Percentiles rank a stretch among this genome's conserved stretches.
phyloP scores from a whole-genome alignment of 176 grass and related monocot genomes.

The Cocos nucifera region DNA sequence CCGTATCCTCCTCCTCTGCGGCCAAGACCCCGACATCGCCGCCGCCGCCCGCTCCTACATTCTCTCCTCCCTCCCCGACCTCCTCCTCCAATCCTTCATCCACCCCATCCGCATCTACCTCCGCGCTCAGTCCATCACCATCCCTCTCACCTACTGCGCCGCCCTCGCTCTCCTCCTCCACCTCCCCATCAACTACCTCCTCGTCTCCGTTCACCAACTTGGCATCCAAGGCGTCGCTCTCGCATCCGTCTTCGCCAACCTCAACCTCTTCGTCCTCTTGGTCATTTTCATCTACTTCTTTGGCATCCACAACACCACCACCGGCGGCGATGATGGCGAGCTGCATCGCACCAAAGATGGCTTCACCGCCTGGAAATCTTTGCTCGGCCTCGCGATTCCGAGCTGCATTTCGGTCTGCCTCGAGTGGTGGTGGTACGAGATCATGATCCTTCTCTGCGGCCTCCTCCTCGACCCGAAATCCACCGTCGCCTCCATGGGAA shows the following conservation, averaged over 20 bases:
- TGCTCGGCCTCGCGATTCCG: constrained; percentile 57
- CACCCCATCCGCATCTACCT: constrained; percentile 76
- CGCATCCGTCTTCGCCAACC: constrained; percentile 41
- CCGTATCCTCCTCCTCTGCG: constrained; percentile 49
- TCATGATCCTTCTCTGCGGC: constrained; percentile 86
- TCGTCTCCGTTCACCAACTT: constrained; percentile 40
- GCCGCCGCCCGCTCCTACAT: constrained; percentile 60
- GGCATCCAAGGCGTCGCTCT: constrained; percentile 71
- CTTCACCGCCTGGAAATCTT: constrained; percentile 36
- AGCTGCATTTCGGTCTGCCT: constrained; percentile 78
- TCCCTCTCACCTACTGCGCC: constrained; percentile 62
- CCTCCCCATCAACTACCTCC: constrained; percentile 54
- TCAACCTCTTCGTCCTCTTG: constrained; percentile 51
- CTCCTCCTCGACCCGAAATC: constrained; percentile 57
- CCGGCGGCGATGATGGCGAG: not conserved
- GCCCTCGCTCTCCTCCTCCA: constrained; percentile 45
- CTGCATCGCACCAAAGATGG: constrained; percentile 2
- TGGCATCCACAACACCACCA: constrained; percentile 7
- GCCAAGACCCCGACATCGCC: constrained; percentile 71
- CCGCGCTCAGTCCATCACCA: constrained; percentile 63
- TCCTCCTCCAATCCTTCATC: constrained; percentile 63
- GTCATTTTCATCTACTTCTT: constrained; percentile 41
- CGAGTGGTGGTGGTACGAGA: constrained; percentile 99
- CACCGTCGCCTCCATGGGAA: constrained; percentile 69
- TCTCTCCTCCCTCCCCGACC: constrained; percentile 67